Conservation (phyloP, 2,329 filamentous ascomycete genomes). For the Hypomyces rosellus region DNA sequence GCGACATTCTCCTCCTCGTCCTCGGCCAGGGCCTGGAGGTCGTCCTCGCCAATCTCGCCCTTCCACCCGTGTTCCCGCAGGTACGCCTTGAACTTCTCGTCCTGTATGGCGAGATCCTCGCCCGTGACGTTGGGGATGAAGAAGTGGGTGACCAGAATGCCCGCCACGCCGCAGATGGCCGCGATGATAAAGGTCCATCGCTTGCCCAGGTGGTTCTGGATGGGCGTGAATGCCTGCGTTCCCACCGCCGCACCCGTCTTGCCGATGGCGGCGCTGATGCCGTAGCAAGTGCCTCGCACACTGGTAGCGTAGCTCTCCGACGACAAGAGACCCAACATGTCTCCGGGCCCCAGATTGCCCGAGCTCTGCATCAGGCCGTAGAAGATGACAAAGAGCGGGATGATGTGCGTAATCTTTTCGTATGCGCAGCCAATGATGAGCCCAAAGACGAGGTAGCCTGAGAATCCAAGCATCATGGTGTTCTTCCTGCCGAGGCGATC, state of each 20-base stretch:
- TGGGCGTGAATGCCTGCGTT: constrained; percentile 44
- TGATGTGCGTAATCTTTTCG: constrained; percentile 39
- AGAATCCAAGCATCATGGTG: constrained; percentile 45
- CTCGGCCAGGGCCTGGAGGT: constrained; percentile 15
- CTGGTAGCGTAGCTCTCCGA: constrained; percentile 46
- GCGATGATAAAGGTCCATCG: constrained; percentile 47
- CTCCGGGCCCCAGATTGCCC: constrained; percentile 44
- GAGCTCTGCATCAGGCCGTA: constrained; percentile 46
- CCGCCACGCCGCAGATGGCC: constrained; percentile 42
- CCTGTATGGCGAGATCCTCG: constrained; percentile 36
- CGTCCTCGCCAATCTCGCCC: constrained; percentile 33
- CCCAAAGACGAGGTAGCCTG: constrained; percentile 44
- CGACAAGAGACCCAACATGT: constrained; percentile 44
- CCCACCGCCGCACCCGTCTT: constrained; percentile 47
- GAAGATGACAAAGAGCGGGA: constrained; percentile 45
- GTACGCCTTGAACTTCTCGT: constrained; percentile 39
- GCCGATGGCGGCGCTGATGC: constrained; percentile 44
- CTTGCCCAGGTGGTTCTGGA: constrained; percentile 38
- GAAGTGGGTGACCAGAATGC: constrained; percentile 40
- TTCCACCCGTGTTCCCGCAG: constrained; percentile 39
- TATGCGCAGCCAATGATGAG: constrained; percentile 46
- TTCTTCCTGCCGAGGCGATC: constrained; percentile 42
- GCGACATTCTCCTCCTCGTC: constrained; percentile 11
- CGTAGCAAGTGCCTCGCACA: constrained; percentile 46
- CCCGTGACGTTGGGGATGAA: constrained; percentile 40